These are phyloP conservation scores for Hemisphaericaspora nanyangensis DNA, from an alignment of 805 yeast genomes.

Conservation along the genomic window DNA sequence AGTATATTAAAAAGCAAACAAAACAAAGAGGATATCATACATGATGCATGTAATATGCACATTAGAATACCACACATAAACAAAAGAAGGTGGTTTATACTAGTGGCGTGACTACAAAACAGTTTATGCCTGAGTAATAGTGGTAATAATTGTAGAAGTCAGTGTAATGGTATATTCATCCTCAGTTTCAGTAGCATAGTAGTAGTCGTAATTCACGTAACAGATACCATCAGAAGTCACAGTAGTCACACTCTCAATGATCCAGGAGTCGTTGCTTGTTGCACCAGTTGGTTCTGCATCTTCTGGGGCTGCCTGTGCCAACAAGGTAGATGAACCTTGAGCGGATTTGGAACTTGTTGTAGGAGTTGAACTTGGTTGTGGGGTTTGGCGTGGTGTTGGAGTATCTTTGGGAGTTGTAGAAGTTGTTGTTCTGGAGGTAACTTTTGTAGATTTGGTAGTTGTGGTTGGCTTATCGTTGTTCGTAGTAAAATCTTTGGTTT, in stretches of 20 bases:
- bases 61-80: too few relatives aligned
- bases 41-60: too few relatives aligned
- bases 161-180: conserved; percentile 35
- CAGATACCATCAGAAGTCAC: conserved; percentile 27
- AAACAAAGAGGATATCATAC: too few relatives aligned
- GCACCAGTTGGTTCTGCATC: conserved; percentile 23
- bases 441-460: conserved; percentile 5
- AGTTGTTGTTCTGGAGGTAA: conserved; percentile 8
- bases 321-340: too few relatives aligned
- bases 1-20: too few relatives aligned
- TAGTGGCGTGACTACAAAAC: too few relatives aligned
- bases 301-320: conserved; percentile 17
- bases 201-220: conserved; percentile 35
- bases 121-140: conserved; percentile 24
- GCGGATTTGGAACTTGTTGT: too few relatives aligned
- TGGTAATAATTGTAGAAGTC: conserved; percentile 31
- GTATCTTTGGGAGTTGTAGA: neutral
- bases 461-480: too few relatives aligned
- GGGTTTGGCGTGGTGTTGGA: conserved; percentile 5
- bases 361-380: conserved; percentile 10
- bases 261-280: conserved; percentile 26
- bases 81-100: too few relatives aligned
- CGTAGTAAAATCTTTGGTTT: too few relatives aligned
- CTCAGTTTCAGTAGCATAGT: conserved; percentile 24
- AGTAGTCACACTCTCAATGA: conserved; percentile 32